A percentile compares a stretch with the other conserved stretches of the same genome.
Evolutionary conservation across 768 basidiomycete species (phyloP).

Genomic region (Naganishia kalamii): DNA sequence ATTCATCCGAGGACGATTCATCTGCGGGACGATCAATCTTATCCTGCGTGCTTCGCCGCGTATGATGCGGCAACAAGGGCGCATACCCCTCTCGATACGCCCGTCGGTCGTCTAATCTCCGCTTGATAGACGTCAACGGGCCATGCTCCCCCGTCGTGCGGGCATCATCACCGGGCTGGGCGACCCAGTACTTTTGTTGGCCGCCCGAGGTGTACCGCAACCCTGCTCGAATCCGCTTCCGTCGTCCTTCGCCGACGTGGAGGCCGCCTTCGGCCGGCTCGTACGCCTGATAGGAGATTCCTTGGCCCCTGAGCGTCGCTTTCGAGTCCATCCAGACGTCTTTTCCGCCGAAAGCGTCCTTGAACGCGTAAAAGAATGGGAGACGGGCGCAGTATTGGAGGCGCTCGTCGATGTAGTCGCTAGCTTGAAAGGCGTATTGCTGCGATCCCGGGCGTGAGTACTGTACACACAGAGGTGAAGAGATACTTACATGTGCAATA

Average conservation of each 20-base stretch:
- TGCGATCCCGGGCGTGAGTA: slow-evolving; percentile 14
- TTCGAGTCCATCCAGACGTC: slow-evolving; percentile 84
- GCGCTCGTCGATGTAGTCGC: slow-evolving; percentile 69
- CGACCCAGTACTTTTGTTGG: slow-evolving; percentile 90
- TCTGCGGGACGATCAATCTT: slow-evolving; percentile 19
- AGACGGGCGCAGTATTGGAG: slow-evolving; percentile 66
- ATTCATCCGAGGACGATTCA: slow-evolving; percentile 47
- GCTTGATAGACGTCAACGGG: slow-evolving; percentile 44
- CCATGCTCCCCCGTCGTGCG: slow-evolving; percentile 38
- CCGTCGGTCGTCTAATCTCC: slow-evolving; percentile 41
- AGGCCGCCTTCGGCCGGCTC: slow-evolving; percentile 91
- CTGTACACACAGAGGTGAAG: neutral
- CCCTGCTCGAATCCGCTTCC: slow-evolving; percentile 81
- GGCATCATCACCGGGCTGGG: slow-evolving; percentile 54
- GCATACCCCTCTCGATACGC: slow-evolving; percentile 61
- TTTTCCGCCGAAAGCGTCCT: slow-evolving; percentile 77
- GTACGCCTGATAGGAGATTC: slow-evolving; percentile 92
- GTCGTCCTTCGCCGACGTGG: slow-evolving; percentile 80
- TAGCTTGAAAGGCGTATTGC: slow-evolving; percentile 80
- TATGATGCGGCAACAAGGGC: slow-evolving; percentile 61
- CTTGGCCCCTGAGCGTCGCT: slow-evolving; percentile 72
- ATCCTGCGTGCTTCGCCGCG: slow-evolving; percentile 29
- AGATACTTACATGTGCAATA: slow-evolving; percentile 64
- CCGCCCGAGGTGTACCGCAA: slow-evolving; percentile 88
- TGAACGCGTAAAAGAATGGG: slow-evolving; percentile 75